A percentile compares a stretch with the other conserved stretches of the same genome.
Conservation (phyloP, 768 basidiomycete genomes). For the Clavulina sp. region DNA sequence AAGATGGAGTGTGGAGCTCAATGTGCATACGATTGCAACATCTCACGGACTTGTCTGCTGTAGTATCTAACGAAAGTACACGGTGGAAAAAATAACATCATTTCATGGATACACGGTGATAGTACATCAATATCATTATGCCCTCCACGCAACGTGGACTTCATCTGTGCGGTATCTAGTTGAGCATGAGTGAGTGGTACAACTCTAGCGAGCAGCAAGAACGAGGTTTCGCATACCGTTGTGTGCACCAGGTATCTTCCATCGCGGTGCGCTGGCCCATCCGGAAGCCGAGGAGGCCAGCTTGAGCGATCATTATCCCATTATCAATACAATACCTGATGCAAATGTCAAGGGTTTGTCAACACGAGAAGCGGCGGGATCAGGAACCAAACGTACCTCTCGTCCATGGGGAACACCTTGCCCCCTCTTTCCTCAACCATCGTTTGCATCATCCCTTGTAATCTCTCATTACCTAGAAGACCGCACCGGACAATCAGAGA, state of each 20-base stretch:
- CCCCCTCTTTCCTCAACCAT: slow-evolving; percentile 89
- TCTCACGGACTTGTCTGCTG: too few relatives aligned
- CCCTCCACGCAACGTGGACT: slow-evolving; percentile 81
- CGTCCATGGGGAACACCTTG: slow-evolving; percentile 85
- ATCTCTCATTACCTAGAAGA: slow-evolving; percentile 60
- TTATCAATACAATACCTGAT: slow-evolving; percentile 99
- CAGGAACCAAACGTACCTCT: slow-evolving; percentile 40
- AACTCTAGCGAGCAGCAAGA: not conserved
- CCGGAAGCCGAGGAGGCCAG: slow-evolving; percentile 75
- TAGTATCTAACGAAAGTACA: too few relatives aligned
- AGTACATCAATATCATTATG: too few relatives aligned
- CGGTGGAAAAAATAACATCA: too few relatives aligned
- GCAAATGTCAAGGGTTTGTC: not conserved
- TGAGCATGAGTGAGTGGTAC: slow-evolving; percentile 2
- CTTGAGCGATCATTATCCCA: slow-evolving; percentile 99
- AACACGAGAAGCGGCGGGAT: not conserved
- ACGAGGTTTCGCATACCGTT: slow-evolving; percentile 36
- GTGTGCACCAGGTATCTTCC: slow-evolving; percentile 72
- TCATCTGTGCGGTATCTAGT: slow-evolving; percentile 85
- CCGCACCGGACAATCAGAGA: not conserved
- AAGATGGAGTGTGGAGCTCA: too few relatives aligned
- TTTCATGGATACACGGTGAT: too few relatives aligned
- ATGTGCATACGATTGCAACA: too few relatives aligned
- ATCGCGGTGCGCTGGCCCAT: slow-evolving; percentile 77
- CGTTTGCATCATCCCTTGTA: slow-evolving; percentile 98